phyloP scores from a whole-genome alignment of 1,284 basidiomycete genomes.

The Agaricales sp. region DNA sequence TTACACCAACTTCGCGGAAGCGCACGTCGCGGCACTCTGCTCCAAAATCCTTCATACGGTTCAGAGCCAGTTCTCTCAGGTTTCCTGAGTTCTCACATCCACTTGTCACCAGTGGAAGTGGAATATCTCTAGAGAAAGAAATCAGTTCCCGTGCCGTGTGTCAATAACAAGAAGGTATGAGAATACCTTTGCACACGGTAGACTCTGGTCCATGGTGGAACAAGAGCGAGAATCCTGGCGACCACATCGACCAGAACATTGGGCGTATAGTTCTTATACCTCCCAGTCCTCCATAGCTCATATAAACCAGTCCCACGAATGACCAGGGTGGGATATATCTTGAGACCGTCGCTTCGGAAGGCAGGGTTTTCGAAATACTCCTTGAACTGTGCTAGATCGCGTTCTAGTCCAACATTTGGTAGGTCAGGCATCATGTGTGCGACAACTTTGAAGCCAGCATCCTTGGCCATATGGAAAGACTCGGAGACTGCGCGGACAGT shows the following conservation, averaged over 20 bases:
- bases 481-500: conserved; percentile 97
- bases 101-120: conserved; percentile 88
- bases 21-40: conserved; percentile 96
- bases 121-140: conserved; percentile 73
- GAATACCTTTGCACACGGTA: conserved; percentile 90
- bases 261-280: conserved; percentile 98
- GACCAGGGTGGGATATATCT: conserved; percentile 97
- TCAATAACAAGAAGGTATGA: conserved; percentile 3
- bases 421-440: conserved; percentile 99
- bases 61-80: conserved; percentile 89
- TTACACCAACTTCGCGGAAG: conserved; percentile 94
- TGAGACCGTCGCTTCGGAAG: conserved; percentile 94
- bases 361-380: conserved; percentile 98
- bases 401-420: conserved; percentile 94
- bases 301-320: conserved; percentile 97
- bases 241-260: conserved; percentile 97
- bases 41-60: conserved; percentile 98
- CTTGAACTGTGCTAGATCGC: conserved; percentile 98
- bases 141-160: conserved; percentile 4
- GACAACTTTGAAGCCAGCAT: conserved; percentile 98
- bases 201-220: conserved; percentile 98
- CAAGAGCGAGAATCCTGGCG: conserved; percentile 90
- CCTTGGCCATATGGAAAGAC: conserved; percentile 97
- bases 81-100: conserved; percentile 99
- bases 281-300: conserved; percentile 92